Conservation (phyloP, 768 basidiomycete genomes). For the Ramaria rubella region DNA sequence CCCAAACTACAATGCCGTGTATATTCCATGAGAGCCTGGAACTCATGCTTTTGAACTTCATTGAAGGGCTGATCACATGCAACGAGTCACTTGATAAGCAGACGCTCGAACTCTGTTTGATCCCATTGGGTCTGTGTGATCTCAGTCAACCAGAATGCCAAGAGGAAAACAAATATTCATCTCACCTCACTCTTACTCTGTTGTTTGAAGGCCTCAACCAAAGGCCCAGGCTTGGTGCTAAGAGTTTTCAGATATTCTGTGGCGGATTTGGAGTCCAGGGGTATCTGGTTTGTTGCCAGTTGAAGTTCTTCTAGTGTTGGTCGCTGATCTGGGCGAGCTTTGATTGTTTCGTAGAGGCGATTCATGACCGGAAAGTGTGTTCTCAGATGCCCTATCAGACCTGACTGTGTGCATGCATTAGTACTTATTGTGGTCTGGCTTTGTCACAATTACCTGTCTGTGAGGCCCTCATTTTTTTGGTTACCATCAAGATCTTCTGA, state of each 20-base stretch:
- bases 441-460: background rate
- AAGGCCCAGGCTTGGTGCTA: background rate
- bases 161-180: background rate
- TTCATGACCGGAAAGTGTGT: background rate
- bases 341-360: background rate
- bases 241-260: background rate
- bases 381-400: conserved; percentile 1
- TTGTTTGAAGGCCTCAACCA: background rate
- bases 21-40: conserved; percentile 4
- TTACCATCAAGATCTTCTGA: conserved; percentile 15
- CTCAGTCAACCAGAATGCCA: background rate
- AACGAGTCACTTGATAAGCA: conserved; percentile 2
- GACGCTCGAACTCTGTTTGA: background rate
- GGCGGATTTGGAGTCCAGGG: background rate
- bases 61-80: conserved; percentile 10
- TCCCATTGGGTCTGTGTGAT: background rate
- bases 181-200: background rate
- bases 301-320: background rate
- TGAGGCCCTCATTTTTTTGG: conserved; percentile 1
- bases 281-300: background rate
- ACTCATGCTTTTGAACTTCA: conserved; percentile 9
- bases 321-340: background rate
- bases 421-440: background rate
- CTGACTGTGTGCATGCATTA: background rate
- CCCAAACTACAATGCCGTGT: background rate